These are phyloP conservation scores for Trypanosoma melophagium DNA, from an alignment of 208 protist genomes.

Conservation along the genomic window DNA sequence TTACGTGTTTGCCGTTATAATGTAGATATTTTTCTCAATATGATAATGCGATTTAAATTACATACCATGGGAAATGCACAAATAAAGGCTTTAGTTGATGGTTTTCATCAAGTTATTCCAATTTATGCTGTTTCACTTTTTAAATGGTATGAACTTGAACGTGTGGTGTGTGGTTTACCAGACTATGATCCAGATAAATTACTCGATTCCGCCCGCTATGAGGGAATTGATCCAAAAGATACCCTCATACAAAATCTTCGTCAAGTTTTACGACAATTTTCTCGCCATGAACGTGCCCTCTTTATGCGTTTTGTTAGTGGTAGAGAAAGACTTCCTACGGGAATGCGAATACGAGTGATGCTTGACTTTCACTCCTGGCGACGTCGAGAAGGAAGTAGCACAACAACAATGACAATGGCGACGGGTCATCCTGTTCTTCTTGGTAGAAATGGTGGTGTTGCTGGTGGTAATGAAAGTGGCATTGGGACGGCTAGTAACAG, in stretches of 20 bases:
- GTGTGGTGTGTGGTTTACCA: conserved; percentile 85
- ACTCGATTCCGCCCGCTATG: conserved; percentile 78
- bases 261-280: conserved; percentile 75
- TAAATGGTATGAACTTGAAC: conserved; percentile 92
- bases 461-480: not conserved
- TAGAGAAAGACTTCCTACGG: conserved; percentile 76
- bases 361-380: conserved; percentile 39
- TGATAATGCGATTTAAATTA: conserved; percentile 63
- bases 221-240: conserved; percentile 57
- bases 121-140: conserved; percentile 53
- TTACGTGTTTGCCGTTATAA: conserved; percentile 60
- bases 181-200: conserved; percentile 91
- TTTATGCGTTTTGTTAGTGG: conserved; percentile 94
- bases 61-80: conserved; percentile 37
- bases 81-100: conserved; percentile 74
- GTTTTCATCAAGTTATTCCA: conserved; percentile 89
- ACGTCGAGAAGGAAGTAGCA: not conserved
- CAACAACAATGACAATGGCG: too few species aligned
- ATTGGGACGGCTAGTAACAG: not conserved
- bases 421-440: not conserved
- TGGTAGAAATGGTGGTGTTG: not conserved
- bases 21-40: conserved; percentile 56
- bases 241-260: conserved; percentile 76
- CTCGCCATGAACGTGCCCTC: conserved; percentile 68
- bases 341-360: conserved; percentile 82